Evolutionary conservation across 208 protist species (phyloP), one percentile per base, ranked within the genome.

Genomic region (Crithidia sp.): DNA sequence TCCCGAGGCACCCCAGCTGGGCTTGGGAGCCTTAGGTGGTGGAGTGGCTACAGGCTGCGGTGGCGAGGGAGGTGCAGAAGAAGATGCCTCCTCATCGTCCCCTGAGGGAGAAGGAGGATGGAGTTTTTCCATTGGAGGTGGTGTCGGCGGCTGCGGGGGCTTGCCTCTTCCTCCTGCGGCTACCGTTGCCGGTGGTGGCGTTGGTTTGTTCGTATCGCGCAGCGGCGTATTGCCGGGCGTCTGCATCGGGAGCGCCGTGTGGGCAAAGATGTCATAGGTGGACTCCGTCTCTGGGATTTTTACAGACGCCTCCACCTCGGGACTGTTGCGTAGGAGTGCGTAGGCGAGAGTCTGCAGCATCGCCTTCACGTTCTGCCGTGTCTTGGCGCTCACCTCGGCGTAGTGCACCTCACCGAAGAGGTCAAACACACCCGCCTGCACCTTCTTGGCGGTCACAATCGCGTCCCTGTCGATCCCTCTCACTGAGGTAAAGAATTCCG

Each of bases 321-420:
- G 54, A 16, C 58, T 73, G 13, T 77, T 74, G 40, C 67, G 70
- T 40, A 90, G 69, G 37, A 87, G 76, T 5, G 73, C 56, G 5
- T 70, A 36, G 62, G 76, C 85, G 12, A 90, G 50, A 17, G 70
- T 49, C 2, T 47, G 37, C n/a, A 90, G 70, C 44, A 87, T 60
- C 2, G 65, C 61, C n/a, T 45, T 6, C 50, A 90, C 58, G 16
- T 79, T 65, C 41, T 53, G 54, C 45, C 77, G 74, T 4, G 54
- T 78, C 40, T 69, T 66, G 8, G 86, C 79, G 45, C 86, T 90
- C 41, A 86, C 82, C 71, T 90, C 86, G n/a, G 72, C 74, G 62
- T 90, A 90, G 59, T 86, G 72, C 2, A 86, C 73, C 19, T 85
- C 79, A 9, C 67, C 69, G n/a, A 89, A 74, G 50, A 81, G 3